Conservation (phyloP, 179 eudicot genomes). For the Beta lomatogona region DNA sequence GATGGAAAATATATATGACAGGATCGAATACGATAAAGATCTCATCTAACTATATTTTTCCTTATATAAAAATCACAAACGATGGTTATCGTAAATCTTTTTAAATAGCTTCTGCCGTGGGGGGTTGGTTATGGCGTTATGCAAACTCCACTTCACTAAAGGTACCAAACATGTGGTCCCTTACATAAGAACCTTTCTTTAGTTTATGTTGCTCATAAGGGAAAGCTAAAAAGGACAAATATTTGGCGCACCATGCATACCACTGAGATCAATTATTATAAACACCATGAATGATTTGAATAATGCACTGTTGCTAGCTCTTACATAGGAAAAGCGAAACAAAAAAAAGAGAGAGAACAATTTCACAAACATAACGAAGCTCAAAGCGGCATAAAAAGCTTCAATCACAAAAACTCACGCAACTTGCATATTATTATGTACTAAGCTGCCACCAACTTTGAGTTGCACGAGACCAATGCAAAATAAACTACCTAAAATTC, state of each 20-base stretch:
- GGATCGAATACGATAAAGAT: too few species aligned
- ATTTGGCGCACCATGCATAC: constrained; percentile 3
- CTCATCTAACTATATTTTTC: too few species aligned
- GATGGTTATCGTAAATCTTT: too few species aligned
- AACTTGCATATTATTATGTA: neutral
- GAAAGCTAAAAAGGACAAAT: constrained; percentile 10
- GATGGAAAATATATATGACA: too few species aligned
- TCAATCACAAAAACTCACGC: constrained; percentile 19
- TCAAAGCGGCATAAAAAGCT: constrained; percentile 20
- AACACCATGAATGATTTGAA: constrained; percentile 6
- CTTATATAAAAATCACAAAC: too few species aligned
- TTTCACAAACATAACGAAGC: neutral
- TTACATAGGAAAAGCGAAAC: neutral
- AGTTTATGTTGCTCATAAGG: constrained; percentile 5
- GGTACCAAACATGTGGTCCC: constrained; percentile 15
- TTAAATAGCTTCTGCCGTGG: too few species aligned
- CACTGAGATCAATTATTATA: constrained; percentile 13
- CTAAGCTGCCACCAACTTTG: too few species aligned
- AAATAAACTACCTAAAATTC: constrained; percentile 20
- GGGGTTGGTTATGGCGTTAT: too few species aligned
- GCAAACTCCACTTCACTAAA: neutral
- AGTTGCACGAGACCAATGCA: neutral
- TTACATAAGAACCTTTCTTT: neutral
- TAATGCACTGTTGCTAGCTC: neutral
- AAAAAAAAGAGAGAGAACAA: neutral